These are phyloP conservation scores for Mallotus nudiflorus DNA, from an alignment of 345 rosid genomes.

Conservation along the genomic window DNA sequence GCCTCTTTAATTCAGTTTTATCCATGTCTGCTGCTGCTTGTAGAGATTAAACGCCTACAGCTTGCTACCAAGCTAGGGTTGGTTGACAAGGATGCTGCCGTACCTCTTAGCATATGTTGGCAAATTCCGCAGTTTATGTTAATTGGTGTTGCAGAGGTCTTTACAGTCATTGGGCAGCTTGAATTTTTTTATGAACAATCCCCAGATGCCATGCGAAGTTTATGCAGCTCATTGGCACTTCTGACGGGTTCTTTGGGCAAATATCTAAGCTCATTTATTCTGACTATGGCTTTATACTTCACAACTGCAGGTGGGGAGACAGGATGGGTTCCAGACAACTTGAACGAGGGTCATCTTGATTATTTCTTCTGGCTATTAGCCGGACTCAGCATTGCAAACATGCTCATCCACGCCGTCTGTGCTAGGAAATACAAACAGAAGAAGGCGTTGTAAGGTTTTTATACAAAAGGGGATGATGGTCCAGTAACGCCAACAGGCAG, in stretches of 20 bases:
- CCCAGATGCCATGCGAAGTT: constrained; percentile 92
- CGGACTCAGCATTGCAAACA: constrained; percentile 66
- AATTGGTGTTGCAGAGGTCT: constrained; percentile 89
- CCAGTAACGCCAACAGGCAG: neutral
- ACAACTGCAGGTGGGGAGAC: constrained; percentile 56
- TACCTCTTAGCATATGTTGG: constrained; percentile 83
- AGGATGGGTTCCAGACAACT: constrained; percentile 92
- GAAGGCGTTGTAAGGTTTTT: constrained; percentile 28
- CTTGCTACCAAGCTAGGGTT: constrained; percentile 72
- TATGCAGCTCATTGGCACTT: constrained; percentile 78
- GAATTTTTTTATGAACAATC: constrained; percentile 96
- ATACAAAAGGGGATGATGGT: neutral
- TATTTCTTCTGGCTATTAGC: constrained; percentile 94
- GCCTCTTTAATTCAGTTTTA: constrained; percentile 69
- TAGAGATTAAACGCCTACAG: constrained; percentile 66
- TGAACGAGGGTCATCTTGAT: constrained; percentile 88
- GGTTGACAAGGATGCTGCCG: constrained; percentile 45
- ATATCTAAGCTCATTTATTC: constrained; percentile 80
- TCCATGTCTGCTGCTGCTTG: constrained; percentile 83
- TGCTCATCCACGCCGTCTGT: constrained; percentile 61
- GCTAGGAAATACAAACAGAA: constrained; percentile 75
- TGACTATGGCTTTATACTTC: constrained; percentile 67
- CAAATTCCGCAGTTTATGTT: constrained; percentile 88
- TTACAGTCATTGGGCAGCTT: constrained; percentile 71
- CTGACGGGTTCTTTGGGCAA: constrained; percentile 74